Conservation (phyloP, 495 filamentous ascomycete species). For the Chaetomium cochliodes region DNA sequence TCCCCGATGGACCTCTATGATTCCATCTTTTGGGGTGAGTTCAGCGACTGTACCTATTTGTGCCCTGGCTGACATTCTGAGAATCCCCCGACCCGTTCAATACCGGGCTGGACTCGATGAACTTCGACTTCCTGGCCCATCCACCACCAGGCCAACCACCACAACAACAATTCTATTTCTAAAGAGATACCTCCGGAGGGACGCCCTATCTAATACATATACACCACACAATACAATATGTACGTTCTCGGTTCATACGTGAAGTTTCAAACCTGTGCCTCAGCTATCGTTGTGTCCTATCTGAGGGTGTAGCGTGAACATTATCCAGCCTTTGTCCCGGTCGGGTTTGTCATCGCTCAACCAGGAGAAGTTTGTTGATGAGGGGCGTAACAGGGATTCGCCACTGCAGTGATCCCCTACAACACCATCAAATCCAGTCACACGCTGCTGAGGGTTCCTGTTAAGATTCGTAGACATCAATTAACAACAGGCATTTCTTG, state of each 20-base stretch:
- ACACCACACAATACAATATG: background rate
- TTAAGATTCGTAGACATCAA: too few relatives aligned
- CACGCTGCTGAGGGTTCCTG: too few relatives aligned
- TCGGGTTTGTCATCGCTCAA: too few relatives aligned
- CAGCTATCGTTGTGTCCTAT: too few relatives aligned
- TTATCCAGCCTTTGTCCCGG: too few relatives aligned
- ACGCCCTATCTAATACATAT: background rate
- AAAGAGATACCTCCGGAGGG: background rate
- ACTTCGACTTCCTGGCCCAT: conserved; percentile 52
- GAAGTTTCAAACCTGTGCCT: background rate
- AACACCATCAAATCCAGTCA: too few relatives aligned
- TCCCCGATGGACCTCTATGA: conserved; percentile 59
- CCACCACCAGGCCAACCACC: conserved; percentile 49
- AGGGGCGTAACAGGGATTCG: too few relatives aligned
- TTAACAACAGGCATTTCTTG: too few relatives aligned
- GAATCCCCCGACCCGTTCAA: conserved; percentile 53
- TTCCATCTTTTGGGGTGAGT: conserved; percentile 58
- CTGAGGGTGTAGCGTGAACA: too few relatives aligned
- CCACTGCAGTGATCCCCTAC: too few relatives aligned
- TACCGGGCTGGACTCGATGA: conserved; percentile 48
- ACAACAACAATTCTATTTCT: conserved; percentile 52
- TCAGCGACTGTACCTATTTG: background rate
- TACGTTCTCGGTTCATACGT: background rate
- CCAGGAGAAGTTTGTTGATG: too few relatives aligned
- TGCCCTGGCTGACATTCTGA: conserved; percentile 13